These are phyloP conservation scores for Exophiala xenobiotica DNA, from an alignment of 2,329 filamentous ascomycete species.

Conservation along the genomic window DNA sequence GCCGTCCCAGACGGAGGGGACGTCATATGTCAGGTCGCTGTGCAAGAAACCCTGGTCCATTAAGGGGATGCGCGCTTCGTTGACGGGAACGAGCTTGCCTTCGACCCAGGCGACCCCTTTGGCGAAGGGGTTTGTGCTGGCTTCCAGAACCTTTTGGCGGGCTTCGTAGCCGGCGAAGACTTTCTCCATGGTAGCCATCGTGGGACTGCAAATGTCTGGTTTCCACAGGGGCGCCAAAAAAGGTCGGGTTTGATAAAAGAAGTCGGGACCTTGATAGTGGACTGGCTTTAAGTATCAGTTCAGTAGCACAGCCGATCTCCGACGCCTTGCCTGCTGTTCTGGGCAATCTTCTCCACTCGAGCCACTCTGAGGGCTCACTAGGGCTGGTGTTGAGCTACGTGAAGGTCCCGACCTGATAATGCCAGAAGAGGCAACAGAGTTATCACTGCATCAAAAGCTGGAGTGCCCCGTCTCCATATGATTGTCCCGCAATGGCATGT, in stretches of 20 bases:
- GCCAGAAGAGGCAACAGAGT: conserved; percentile 1
- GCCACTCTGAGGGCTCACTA: not conserved
- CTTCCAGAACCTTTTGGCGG: conserved; percentile 35
- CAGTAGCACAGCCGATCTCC: not conserved
- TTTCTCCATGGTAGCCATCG: conserved; percentile 47
- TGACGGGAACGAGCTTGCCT: conserved; percentile 44
- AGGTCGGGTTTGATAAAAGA: too few species aligned
- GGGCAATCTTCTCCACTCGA: not conserved
- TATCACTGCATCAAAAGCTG: too few species aligned
- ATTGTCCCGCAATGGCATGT: too few species aligned
- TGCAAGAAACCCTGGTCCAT: conserved; percentile 55
- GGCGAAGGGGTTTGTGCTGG: conserved; percentile 42
- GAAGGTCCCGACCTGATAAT: not conserved
- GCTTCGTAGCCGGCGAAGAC: conserved; percentile 42
- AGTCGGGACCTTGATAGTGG: too few species aligned
- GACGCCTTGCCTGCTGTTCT: conserved; percentile 3
- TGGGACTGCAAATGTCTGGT: not conserved
- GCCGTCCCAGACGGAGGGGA: conserved; percentile 53
- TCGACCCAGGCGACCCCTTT: conserved; percentile 51
- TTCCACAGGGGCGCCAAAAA: not conserved
- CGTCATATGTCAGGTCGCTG: conserved; percentile 55
- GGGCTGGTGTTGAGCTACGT: not conserved
- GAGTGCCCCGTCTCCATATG: too few species aligned
- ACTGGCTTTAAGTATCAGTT: not conserved
- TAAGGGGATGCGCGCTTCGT: conserved; percentile 51